Evolutionary conservation across 139 green algal genomes (phyloP).

Genomic region (Tetratostichococcus sp.): DNA sequence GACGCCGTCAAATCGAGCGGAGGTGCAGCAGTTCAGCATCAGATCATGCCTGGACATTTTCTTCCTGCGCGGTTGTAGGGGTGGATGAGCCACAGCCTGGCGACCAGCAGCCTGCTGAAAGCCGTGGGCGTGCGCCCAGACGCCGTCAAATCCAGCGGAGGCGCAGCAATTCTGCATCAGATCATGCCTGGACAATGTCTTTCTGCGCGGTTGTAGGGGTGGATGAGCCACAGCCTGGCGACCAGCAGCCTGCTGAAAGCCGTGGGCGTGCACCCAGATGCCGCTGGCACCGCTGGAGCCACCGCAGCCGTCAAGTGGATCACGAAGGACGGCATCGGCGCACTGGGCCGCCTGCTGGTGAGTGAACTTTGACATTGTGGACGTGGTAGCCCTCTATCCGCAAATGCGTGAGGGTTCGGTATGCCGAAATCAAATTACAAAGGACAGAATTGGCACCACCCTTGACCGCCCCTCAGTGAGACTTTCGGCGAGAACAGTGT

Average conservation of each 20-base stretch:
- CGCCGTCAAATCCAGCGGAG: too few relatives aligned
- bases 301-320: constrained; percentile 76
- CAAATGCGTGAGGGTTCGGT: too few relatives aligned
- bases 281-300: constrained; percentile 27
- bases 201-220: constrained; percentile 26
- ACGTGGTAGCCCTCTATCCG: too few relatives aligned
- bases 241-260: constrained; percentile 71
- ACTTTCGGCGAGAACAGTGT: too few relatives aligned
- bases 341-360: constrained; percentile 59
- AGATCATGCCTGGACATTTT: too few relatives aligned
- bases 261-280: constrained; percentile 39
- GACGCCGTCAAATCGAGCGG: too few relatives aligned
- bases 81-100: constrained; percentile 51
- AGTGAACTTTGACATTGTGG: too few relatives aligned
- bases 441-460: too few relatives aligned
- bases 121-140: constrained; percentile 47
- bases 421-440: too few relatives aligned
- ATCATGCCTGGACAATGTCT: neutral
- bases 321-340: constrained; percentile 73
- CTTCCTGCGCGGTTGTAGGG: too few relatives aligned
- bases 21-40: too few relatives aligned
- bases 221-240: constrained; percentile 51
- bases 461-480: too few relatives aligned
- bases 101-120: constrained; percentile 67
- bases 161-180: neutral